Evolutionary conservation across 106 monocot species (phyloP), one percentile per base, ranked within the genome.

Genomic region (Amphibolis antarctica): DNA sequence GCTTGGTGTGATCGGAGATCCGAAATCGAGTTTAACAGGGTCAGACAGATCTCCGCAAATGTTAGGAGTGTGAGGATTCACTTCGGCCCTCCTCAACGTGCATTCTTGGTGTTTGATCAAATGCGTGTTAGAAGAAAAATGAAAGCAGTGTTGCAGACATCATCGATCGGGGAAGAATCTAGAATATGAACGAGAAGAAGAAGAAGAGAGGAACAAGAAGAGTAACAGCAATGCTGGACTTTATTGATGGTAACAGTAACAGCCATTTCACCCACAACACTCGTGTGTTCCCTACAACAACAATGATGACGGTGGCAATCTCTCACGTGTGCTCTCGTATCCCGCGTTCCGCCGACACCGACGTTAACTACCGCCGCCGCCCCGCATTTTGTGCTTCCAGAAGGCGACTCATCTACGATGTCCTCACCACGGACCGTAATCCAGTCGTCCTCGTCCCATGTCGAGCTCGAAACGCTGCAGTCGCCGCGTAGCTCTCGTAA

Each of bases 401-500:
- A n/a, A n/a, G 28, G 18, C 12, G 29, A 58, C 15, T 53, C 28
- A 6, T 58, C 57, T 26, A 22, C 55, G 19, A 6, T 22, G 15
- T 28, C 58, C 26, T 28, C 49, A n/a, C 65, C 50, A 12, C 53
- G 50, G 18, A 52, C 53, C 10, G 18, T 31, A 23, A 66, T 66
- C 50, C 52, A 52, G 9, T 66, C 18, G 18, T 30, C 50, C 25
- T 36, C 66, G 3, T 52, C 0, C 52, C 52, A 27, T 28, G 14
- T 53, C 5, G 28, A 20, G 25, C 27, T 36, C 28, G 64, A 64
- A 25, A 11, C 45, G 46, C 46, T 12, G 28, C 66, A 52, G 26
- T 17, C 52, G 53, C 52, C 9, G 1, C 15, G 25, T 53, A 53
- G 28, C 20, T n/a, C 48, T 57, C 30, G 62, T 18, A 76, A 71